Percentiles rank a stretch among this genome's conserved stretches.
Evolutionary conservation across 2,329 filamentous ascomycete genomes (phyloP).

Genomic region (Xylaria sp.): DNA sequence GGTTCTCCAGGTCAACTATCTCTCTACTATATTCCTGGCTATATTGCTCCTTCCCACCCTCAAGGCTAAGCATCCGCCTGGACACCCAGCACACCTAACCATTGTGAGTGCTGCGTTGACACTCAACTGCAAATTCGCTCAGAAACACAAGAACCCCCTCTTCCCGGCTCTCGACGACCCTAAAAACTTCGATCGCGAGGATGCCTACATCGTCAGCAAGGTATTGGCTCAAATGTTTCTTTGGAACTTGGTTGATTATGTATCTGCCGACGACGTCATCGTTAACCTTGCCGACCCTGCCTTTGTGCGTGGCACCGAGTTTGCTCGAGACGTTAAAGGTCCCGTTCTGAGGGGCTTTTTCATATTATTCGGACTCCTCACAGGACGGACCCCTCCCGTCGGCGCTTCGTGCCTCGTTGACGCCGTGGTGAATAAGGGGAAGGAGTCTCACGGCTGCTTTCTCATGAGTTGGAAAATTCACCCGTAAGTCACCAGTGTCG

Average conservation of each 20-base stretch:
- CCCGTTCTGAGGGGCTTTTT: slow-evolving; percentile 1
- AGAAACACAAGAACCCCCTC: slow-evolving; percentile 14
- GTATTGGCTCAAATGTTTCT: slow-evolving; percentile 51
- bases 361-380: slow-evolving; percentile 33
- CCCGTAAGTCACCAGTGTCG: slow-evolving; percentile 57
- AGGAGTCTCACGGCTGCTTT: slow-evolving; percentile 63
- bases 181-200: slow-evolving; percentile 26
- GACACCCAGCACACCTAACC: slow-evolving; percentile 31
- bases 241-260: slow-evolving; percentile 51
- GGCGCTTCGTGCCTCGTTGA: slow-evolving; percentile 62
- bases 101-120: slow-evolving; percentile 31
- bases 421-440: slow-evolving; percentile 58
- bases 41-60: slow-evolving; percentile 34
- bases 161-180: slow-evolving; percentile 39
- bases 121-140: slow-evolving; percentile 17
- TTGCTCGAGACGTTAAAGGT: slow-evolving; percentile 51
- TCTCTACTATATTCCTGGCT: slow-evolving; percentile 32
- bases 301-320: slow-evolving; percentile 55
- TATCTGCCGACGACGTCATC: slow-evolving; percentile 55
- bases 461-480: slow-evolving; percentile 60
- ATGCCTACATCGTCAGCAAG: slow-evolving; percentile 42
- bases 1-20: slow-evolving; percentile 38
- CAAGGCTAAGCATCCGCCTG: slow-evolving; percentile 22
- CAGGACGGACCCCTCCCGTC: slow-evolving; percentile 48
- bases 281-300: slow-evolving; percentile 62